Evolutionary conservation across 176 grass and related monocot species (phyloP), one percentile per base, ranked within the genome.

Genomic region (Oryza meyeriana): DNA sequence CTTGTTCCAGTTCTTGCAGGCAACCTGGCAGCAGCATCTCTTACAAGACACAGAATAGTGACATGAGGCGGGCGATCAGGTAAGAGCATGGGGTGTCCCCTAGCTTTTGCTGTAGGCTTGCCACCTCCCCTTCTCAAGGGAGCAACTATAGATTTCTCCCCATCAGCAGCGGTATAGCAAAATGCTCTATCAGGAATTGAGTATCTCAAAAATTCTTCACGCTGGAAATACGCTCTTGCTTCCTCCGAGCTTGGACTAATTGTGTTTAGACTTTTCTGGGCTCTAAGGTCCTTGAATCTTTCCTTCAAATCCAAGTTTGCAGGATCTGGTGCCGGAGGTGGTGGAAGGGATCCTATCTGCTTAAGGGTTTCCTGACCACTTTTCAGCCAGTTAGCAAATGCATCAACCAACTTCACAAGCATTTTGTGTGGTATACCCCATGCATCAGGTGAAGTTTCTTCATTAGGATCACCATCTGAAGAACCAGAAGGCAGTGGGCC

Each of bases 351-450:
- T 86, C 96, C 96, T 58, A 99, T 99, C 70, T 99, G 96, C 79
- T 99, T 92, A 80, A 99, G 96, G 61, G 96, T 99, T 81, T 95
- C 93, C 84, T 94, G 96, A 47, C 96, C 93, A 84, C 90, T 93
- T 92, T 99, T 99, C 80, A 99, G 84, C 96, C 96, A 99, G 81
- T 99, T 99, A 85, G 96, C 91, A 95, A 99, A 99, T 82, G 96
- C 93, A 82, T 99, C 96, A 3, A 99, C 96, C 45, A 99, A 88
- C 72, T 99, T 99, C 22, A 99, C 96, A 81, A 99, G 89, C 96
- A 99, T 99, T 82, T 99, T 99, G 74, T 99, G 96, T n/a, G 96
- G 93, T 88, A 99, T 91, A 61, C 92, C 78, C 96, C 96, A 99
- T 77, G 93, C 93, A 52, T 99, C 96, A 70, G 93, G 83, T 86